These are phyloP conservation scores for Trichophyton verrucosum DNA, from an alignment of 2,329 filamentous ascomycete genomes.

Conservation along the genomic window DNA sequence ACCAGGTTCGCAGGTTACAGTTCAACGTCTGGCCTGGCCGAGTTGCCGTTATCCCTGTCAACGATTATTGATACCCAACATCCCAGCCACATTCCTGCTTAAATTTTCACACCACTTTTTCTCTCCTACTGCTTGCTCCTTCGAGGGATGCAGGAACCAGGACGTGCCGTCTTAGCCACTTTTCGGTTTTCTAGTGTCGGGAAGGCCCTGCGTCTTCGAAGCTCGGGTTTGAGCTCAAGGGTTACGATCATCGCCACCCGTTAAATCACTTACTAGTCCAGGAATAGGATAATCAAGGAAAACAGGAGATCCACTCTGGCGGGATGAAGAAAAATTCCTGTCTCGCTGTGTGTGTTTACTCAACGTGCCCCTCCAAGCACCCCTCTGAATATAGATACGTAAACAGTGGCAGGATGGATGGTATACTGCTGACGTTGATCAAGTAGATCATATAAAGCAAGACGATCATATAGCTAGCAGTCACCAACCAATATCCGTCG, in stretches of 20 bases:
- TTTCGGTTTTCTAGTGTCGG: neutral
- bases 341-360: neutral
- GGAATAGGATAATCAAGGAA: neutral
- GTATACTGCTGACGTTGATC: neutral
- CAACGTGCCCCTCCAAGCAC: neutral
- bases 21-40: neutral
- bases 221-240: neutral
- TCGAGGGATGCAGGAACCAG: constrained; percentile 2
- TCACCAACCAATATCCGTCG: neutral
- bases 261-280: neutral
- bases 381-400: neutral
- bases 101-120: neutral
- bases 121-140: neutral
- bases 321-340: neutral
- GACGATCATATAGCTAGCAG: neutral
- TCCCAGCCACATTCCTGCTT: neutral
- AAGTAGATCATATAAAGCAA: neutral
- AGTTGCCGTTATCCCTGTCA: neutral
- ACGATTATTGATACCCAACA: constrained; percentile 1
- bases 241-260: neutral
- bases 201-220: neutral
- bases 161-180: neutral
- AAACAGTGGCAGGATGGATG: neutral
- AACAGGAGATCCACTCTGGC: neutral
- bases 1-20: neutral